phyloP scores from a whole-genome alignment of 2,329 filamentous ascomycete genomes.

The Penicillium griseofulvum region DNA sequence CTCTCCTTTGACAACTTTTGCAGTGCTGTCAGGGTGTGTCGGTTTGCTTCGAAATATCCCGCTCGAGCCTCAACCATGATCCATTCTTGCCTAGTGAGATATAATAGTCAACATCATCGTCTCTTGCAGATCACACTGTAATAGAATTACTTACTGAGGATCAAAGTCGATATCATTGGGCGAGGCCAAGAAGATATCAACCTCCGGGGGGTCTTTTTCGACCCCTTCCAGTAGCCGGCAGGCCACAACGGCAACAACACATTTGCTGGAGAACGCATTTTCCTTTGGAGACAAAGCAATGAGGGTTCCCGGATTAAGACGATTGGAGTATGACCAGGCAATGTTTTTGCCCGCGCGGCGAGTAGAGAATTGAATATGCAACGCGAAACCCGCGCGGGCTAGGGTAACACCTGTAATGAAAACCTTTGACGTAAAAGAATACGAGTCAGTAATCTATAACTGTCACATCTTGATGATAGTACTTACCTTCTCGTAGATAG shows the following conservation, averaged over 20 bases:
- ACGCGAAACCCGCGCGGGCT: not conserved
- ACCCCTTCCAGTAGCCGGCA: conserved; percentile 64
- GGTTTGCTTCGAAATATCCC: conserved; percentile 74
- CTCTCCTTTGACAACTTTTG: conserved; percentile 62
- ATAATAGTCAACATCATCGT: not conserved
- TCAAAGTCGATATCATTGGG: conserved; percentile 64
- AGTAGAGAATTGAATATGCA: conserved; percentile 1
- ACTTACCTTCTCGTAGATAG: conserved; percentile 67
- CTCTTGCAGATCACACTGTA: fast-evolving
- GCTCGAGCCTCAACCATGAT: conserved; percentile 74
- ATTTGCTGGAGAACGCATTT: conserved; percentile 63
- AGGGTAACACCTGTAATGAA: not conserved
- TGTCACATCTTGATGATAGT: too few relatives aligned
- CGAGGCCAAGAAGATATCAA: conserved; percentile 72
- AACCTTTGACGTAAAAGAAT: not conserved
- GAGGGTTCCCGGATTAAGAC: conserved; percentile 54
- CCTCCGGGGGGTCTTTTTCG: conserved; percentile 63
- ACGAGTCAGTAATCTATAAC: not conserved
- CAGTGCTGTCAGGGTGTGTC: conserved; percentile 70
- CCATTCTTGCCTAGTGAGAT: conserved; percentile 51
- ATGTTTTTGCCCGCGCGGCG: conserved; percentile 63
- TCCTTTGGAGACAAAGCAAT: conserved; percentile 53
- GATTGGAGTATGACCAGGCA: conserved; percentile 63
- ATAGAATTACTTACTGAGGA: conserved; percentile 46
- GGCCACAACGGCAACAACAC: conserved; percentile 69